phyloP scores from a whole-genome alignment of 2,329 filamentous ascomycete genomes.

The Emmonsiellopsis sp. region DNA sequence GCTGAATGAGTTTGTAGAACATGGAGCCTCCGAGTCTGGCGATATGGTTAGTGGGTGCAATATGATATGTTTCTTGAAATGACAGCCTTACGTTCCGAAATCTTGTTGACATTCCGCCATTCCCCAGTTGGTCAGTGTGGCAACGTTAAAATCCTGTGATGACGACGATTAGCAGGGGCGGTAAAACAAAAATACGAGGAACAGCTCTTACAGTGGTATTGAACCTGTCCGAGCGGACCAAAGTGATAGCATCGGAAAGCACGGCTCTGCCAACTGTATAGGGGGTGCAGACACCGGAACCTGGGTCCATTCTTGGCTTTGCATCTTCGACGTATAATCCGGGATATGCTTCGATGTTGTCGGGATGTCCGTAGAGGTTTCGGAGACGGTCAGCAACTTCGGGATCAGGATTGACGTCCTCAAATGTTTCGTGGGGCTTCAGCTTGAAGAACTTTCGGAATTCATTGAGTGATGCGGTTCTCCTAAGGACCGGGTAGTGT shows the following conservation, averaged over 20 bases:
- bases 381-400: constrained; percentile 48
- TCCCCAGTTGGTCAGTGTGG: constrained; percentile 30
- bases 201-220: constrained; percentile 22
- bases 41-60: background rate
- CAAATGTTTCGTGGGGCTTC: constrained; percentile 48
- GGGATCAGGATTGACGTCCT: constrained; percentile 48
- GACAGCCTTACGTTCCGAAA: constrained; percentile 10
- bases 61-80: background rate
- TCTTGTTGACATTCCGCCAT: constrained; percentile 26
- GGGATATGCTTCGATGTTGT: constrained; percentile 60
- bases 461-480: constrained; percentile 37
- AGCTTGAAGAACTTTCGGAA: constrained; percentile 55
- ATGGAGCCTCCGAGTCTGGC: constrained; percentile 17
- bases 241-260: constrained; percentile 33
- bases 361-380: constrained; percentile 54
- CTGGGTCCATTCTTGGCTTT: constrained; percentile 25
- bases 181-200: background rate
- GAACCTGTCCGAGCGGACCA: constrained; percentile 33
- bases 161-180: background rate
- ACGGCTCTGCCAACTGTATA: constrained; percentile 29
- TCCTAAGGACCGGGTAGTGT: constrained; percentile 4
- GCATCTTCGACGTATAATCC: constrained; percentile 46
- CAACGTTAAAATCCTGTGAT: constrained; percentile 25
- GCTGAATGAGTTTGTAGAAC: constrained; percentile 20
- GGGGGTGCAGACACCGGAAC: constrained; percentile 26